Conservation (phyloP, 1,284 basidiomycete genomes). For the Chalciporus piperatoides region DNA sequence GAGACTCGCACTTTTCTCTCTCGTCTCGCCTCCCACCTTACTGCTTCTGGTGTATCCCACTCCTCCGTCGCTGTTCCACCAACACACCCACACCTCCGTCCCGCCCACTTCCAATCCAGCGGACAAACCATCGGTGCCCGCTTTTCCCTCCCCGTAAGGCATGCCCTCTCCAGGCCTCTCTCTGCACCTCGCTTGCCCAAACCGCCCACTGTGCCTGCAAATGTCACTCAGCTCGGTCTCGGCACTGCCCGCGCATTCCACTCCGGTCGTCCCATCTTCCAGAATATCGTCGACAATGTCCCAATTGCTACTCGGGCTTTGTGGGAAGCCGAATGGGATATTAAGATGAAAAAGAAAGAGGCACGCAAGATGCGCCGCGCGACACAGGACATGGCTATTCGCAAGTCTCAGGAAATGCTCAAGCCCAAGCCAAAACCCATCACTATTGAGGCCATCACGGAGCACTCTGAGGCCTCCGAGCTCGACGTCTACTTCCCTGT, state of each 20-base stretch:
- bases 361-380: constrained; percentile 36
- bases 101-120: constrained; percentile 33
- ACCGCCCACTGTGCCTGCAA: constrained; percentile 46
- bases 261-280: constrained; percentile 67
- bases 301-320: constrained; percentile 65
- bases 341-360: constrained; percentile 46
- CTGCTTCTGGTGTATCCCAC: constrained; percentile 50
- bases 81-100: constrained; percentile 36
- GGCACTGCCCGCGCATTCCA: constrained; percentile 71
- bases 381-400: constrained; percentile 20
- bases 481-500: constrained; percentile 60
- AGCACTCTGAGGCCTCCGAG: constrained; percentile 35
- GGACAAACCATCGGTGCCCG: constrained; percentile 38
- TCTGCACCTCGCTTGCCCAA: constrained; percentile 51
- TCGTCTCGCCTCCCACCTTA: constrained; percentile 54
- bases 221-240: constrained; percentile 62
- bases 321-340: constrained; percentile 66
- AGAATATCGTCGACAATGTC: constrained; percentile 71
- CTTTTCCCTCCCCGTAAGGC: constrained; percentile 51
- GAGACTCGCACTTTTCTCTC: constrained; percentile 53
- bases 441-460: constrained; percentile 8
- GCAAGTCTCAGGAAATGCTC: constrained; percentile 32
- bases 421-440: constrained; percentile 34
- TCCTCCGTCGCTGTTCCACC: constrained; percentile 34
- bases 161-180: constrained; percentile 44